Base-by-base conservation (phyloP, 768 basidiomycete species). In the Megacollybia marginata region DNA sequence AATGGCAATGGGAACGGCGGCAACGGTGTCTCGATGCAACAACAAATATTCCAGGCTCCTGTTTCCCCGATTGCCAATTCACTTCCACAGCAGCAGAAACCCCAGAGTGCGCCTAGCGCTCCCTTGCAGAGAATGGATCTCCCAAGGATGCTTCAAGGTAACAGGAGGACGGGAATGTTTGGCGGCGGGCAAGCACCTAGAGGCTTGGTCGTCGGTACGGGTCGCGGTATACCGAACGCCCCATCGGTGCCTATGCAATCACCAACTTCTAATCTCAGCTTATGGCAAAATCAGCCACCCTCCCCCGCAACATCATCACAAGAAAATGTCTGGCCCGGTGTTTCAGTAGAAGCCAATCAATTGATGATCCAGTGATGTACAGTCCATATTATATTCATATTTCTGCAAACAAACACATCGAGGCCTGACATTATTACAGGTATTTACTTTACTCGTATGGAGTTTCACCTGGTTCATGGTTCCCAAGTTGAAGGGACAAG, bases 401-500 rank as follows among this genome's bases (percentile, higher is more conserved):
- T 49, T 40, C 13, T 40, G 18, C 38, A 15, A 3, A 18, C 18
- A 40, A n/a, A 18, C 18, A 40, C 38, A 40, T 40, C 18, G 8
- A 28, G 23, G 2, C 23, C 23, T 28, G 23, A 28, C 6, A 28
- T 28, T 28, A 28, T 28, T 28, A 13, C 38, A 40, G 18, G 38
- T 18, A 16, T 23, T 44, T 28, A 13, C 32, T 32, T 32, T 15
- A 5, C 46, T n/a, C 32, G 12, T 7, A 15, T 11, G n/a, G 13
- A 15, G 12, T 53, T 44, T 18, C 48, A 48, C 8, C 44, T 13
- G 4, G 20, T 19, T 48, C 52, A 42, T 19, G 47, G 33, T 44
- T 88, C 79, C 85, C 88, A 87, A 2, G 84, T 72, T 55, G 83
- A 79, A 5, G 89, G 88, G 32, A 92, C 72, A 47, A 91, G 68